phyloP scores from a whole-genome alignment of 2,329 filamentous ascomycete genomes.

The Sarocladium kiliense region DNA sequence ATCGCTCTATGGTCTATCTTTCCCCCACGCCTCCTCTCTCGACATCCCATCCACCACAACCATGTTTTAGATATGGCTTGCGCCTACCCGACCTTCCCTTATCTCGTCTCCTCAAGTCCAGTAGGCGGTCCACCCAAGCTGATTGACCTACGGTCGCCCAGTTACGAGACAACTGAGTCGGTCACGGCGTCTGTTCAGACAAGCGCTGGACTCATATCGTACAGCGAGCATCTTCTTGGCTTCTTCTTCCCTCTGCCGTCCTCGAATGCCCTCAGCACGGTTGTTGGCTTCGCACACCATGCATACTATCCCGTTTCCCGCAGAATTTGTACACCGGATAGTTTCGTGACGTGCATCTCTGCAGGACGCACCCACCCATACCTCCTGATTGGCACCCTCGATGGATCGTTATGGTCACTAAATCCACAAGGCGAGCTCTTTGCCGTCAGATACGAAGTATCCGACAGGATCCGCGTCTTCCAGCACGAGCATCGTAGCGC shows the following conservation, averaged over 20 bases:
- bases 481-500: conserved; percentile 48
- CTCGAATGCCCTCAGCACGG: conserved; percentile 46
- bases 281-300: conserved; percentile 47
- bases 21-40: conserved; percentile 42
- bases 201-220: conserved; percentile 48
- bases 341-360: conserved; percentile 44
- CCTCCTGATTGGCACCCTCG: conserved; percentile 46
- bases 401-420: conserved; percentile 47
- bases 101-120: conserved; percentile 49
- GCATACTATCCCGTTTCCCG: conserved; percentile 48
- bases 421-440: conserved; percentile 34
- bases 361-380: conserved; percentile 48
- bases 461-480: conserved; percentile 36
- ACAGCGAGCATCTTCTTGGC: conserved; percentile 51
- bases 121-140: conserved; percentile 49
- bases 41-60: conserved; percentile 49
- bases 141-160: conserved; percentile 47
- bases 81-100: conserved; percentile 51
- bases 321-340: conserved; percentile 45
- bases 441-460: conserved; percentile 24
- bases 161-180: conserved; percentile 48
- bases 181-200: conserved; percentile 44
- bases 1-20: conserved; percentile 52
- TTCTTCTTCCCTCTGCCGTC: conserved; percentile 49
- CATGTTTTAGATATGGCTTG: conserved; percentile 50